These are phyloP conservation scores for Penicillium flavigenum DNA, from an alignment of 495 filamentous ascomycete species.

Conservation along the genomic window DNA sequence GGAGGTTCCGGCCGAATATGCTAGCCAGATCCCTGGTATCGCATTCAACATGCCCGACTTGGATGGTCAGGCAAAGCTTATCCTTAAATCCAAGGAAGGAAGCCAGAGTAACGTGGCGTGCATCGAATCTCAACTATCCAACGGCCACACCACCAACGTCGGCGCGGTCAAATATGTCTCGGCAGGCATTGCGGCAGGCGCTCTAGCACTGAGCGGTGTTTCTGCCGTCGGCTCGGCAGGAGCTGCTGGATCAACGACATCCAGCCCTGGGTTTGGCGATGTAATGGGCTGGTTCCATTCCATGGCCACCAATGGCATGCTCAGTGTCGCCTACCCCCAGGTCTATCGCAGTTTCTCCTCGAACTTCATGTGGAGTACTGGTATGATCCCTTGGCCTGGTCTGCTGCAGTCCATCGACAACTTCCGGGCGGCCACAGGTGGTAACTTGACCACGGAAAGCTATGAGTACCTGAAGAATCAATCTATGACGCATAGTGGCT, in stretches of 20 bases:
- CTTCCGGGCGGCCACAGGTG: conserved; percentile 78
- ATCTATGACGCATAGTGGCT: conserved; percentile 35
- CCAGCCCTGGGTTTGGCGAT: conserved; percentile 83
- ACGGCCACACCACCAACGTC: conserved; percentile 77
- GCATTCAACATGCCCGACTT: conserved; percentile 91
- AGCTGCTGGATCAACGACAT: conserved; percentile 60
- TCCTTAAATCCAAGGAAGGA: conserved; percentile 63
- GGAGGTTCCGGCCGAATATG: conserved; percentile 65
- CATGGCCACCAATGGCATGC: conserved; percentile 93
- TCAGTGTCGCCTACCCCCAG: conserved; percentile 80
- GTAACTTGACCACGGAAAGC: conserved; percentile 78
- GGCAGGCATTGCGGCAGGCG: conserved; percentile 82
- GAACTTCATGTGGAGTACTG: conserved; percentile 92
- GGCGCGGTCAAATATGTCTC: conserved; percentile 82
- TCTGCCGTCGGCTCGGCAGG: conserved; percentile 67
- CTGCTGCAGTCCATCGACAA: conserved; percentile 84
- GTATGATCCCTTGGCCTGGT: conserved; percentile 74
- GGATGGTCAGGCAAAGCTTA: conserved; percentile 78
- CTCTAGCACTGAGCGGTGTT: conserved; percentile 70
- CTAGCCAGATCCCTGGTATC: conserved; percentile 77
- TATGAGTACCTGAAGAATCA: conserved; percentile 69
- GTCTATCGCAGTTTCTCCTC: conserved; percentile 84
- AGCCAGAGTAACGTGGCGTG: conserved; percentile 69
- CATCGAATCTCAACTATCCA: conserved; percentile 75
- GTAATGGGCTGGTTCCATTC: conserved; percentile 90